phyloP scores from a whole-genome alignment of 169 alveolate species.

The Amoebophrya sp. region DNA sequence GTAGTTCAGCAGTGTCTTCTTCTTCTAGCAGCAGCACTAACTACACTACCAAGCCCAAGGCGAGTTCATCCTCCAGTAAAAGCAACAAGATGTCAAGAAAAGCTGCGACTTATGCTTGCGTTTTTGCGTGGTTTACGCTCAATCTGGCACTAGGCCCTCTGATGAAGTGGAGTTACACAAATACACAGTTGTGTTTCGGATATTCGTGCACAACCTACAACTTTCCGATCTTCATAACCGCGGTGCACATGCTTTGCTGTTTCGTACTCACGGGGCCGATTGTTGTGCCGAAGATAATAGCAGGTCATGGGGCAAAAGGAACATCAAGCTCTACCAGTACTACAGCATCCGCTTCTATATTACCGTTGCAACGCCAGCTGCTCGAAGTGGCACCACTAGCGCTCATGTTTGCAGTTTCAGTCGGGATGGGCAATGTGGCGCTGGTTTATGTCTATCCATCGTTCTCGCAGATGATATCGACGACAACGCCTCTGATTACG shows the following conservation, averaged over 20 bases:
- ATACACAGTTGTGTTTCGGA: background rate
- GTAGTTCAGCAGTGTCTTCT: background rate
- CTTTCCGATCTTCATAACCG: constrained; percentile 2
- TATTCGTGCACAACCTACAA: background rate
- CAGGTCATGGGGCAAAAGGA: too few species aligned
- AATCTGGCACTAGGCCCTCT: background rate
- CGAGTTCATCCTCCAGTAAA: background rate
- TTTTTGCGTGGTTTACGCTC: background rate
- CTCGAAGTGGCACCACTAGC: background rate
- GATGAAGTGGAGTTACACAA: constrained; percentile 6
- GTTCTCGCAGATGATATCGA: constrained; percentile 2
- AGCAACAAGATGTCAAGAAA: background rate
- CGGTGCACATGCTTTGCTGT: background rate
- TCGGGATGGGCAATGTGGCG: background rate
- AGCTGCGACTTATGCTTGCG: background rate
- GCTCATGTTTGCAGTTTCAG: background rate
- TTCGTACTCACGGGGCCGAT: background rate
- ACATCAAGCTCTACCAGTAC: too few species aligned
- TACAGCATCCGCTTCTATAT: too few species aligned
- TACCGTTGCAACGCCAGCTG: too few species aligned
- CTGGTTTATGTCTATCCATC: background rate
- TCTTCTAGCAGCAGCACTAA: background rate
- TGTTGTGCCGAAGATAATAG: too few species aligned
- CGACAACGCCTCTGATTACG: constrained; percentile 15
- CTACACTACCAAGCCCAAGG: background rate